phyloP scores from a whole-genome alignment of 768 basidiomycete species.

The Mycena galopus region DNA sequence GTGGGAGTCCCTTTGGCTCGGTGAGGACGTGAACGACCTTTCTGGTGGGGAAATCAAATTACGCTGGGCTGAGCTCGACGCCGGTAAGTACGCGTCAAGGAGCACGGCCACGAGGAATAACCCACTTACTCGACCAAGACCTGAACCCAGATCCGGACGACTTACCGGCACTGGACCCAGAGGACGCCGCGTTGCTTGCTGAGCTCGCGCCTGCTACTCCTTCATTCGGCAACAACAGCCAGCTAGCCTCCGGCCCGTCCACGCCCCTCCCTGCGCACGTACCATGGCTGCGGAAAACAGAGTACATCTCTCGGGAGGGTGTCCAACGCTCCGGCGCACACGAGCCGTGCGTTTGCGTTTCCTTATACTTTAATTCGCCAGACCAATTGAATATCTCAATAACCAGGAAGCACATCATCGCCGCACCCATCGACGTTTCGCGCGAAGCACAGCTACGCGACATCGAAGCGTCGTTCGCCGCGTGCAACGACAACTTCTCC shows the following conservation, averaged over 20 bases:
- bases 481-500: slow-evolving; percentile 72
- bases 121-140: slow-evolving; percentile 33
- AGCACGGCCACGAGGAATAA: not conserved
- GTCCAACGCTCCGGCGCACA: slow-evolving; percentile 56
- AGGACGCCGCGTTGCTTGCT: slow-evolving; percentile 80
- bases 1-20: slow-evolving; percentile 84
- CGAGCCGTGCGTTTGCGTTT: slow-evolving; percentile 65
- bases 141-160: slow-evolving; percentile 78
- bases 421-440: slow-evolving; percentile 76
- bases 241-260: slow-evolving; percentile 53
- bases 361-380: not conserved
- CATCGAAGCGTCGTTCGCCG: slow-evolving; percentile 82
- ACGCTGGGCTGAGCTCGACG: slow-evolving; percentile 23
- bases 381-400: no score
- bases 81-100: slow-evolving; percentile 15
- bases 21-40: slow-evolving; percentile 70
- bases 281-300: slow-evolving; percentile 93
- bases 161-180: slow-evolving; percentile 75
- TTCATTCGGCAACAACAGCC: slow-evolving; percentile 59
- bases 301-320: slow-evolving; percentile 81
- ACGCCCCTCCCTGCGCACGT: slow-evolving; percentile 73
- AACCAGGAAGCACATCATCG: slow-evolving; percentile 61
- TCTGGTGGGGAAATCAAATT: slow-evolving; percentile 62
- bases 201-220: slow-evolving; percentile 68
- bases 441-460: slow-evolving; percentile 80